Evolutionary conservation across 1,139 yeast species (phyloP).

Genomic region (Hyphopichia khmerensis): DNA sequence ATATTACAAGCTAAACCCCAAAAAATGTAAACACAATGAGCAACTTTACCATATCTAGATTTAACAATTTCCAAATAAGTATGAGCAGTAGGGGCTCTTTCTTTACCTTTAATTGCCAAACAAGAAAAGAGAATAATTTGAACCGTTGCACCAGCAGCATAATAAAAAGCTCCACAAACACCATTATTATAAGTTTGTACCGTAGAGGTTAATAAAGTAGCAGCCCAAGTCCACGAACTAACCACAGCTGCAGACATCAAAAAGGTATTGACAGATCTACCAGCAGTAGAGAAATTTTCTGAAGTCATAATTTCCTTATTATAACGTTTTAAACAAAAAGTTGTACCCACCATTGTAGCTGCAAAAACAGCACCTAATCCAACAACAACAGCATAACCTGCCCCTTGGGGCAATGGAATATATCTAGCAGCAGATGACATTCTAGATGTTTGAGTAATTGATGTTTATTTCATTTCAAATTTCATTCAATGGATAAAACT

Average conservation of each 20-base stretch:
- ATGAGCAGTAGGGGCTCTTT: slow-evolving; percentile 58
- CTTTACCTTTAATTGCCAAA: slow-evolving; percentile 55
- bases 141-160: slow-evolving; percentile 56
- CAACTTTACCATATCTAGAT: slow-evolving; percentile 51
- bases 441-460: not conserved
- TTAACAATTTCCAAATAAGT: slow-evolving; percentile 55
- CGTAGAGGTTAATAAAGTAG: slow-evolving; percentile 74
- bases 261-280: slow-evolving; percentile 78
- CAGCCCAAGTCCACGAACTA: slow-evolving; percentile 94
- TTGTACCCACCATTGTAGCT: slow-evolving; percentile 71
- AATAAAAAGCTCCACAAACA: slow-evolving; percentile 54
- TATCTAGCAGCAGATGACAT: slow-evolving; percentile 4
- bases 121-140: slow-evolving; percentile 53
- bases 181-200: slow-evolving; percentile 80
- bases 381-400: slow-evolving; percentile 90
- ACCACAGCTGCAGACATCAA: slow-evolving; percentile 85
- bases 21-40: slow-evolving; percentile 68
- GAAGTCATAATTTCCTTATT: slow-evolving; percentile 82
- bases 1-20: slow-evolving; percentile 87
- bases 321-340: slow-evolving; percentile 68
- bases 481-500: no score
- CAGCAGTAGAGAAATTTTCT: slow-evolving; percentile 88
- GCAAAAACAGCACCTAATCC: slow-evolving; percentile 87
- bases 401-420: slow-evolving; percentile 56
- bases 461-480: no score